phyloP scores from a whole-genome alignment of 768 basidiomycete genomes.

The Kondoa malvinella region DNA sequence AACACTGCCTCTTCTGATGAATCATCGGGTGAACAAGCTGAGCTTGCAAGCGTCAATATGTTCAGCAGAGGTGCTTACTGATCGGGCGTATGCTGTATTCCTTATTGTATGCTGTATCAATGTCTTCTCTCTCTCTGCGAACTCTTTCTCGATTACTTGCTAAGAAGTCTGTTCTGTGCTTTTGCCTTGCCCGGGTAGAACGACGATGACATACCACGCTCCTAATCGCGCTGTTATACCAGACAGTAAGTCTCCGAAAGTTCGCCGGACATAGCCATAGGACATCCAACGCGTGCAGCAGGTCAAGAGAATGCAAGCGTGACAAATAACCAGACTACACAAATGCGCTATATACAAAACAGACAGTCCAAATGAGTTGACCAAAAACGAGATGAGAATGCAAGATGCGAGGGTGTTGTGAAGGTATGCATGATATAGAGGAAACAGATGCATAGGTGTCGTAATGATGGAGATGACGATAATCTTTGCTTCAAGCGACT shows the following conservation, averaged over 20 bases:
- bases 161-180: no score
- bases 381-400: background rate
- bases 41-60: constrained; percentile 35
- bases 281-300: no score
- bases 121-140: background rate
- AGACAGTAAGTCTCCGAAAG: no score
- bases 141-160: no score
- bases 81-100: constrained; percentile 31
- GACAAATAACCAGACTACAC: background rate
- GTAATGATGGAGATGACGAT: background rate
- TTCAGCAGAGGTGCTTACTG: constrained; percentile 36
- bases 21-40: constrained; percentile 26
- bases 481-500: background rate
- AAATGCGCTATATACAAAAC: background rate
- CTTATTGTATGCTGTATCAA: constrained; percentile 5
- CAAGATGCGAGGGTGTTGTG: background rate
- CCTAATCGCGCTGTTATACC: no score
- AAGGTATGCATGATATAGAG: background rate
- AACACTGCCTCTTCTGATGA: constrained; percentile 11
- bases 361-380: background rate
- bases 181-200: no score
- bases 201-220: no score
- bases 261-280: no score
- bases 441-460: background rate
- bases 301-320: background rate